Percentiles rank a stretch among this genome's conserved stretches.
phyloP scores from a whole-genome alignment of 1,139 yeast species.

The Pichia sp. region DNA sequence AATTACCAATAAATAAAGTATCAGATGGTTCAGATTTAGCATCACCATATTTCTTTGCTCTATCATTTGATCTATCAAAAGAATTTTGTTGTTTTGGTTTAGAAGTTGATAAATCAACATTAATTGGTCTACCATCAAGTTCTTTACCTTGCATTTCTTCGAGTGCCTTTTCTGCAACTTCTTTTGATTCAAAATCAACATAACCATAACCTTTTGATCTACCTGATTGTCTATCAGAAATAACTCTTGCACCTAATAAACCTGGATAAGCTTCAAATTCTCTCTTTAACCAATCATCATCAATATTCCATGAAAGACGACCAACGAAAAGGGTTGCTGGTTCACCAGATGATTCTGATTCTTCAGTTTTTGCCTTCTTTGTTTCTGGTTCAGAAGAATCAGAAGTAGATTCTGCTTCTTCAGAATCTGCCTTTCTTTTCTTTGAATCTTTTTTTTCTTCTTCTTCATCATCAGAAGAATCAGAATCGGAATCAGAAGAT shows the following conservation, averaged over 20 bases:
- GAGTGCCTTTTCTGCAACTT: conserved; percentile 84
- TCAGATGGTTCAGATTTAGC: conserved; percentile 87
- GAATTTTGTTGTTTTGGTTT: conserved; percentile 55
- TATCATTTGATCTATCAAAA: conserved; percentile 45
- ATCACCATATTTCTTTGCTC: conserved; percentile 89
- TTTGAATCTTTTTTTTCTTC: conserved; percentile 11
- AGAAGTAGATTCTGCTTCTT: conserved; percentile 20
- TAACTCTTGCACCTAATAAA: conserved; percentile 83
- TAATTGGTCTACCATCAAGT: conserved; percentile 94
- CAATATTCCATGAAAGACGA: conserved; percentile 94
- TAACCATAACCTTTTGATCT: conserved; percentile 97
- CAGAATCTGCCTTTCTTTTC: conserved; percentile 23
- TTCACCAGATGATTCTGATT: conserved; percentile 37
- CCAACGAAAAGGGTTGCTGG: conserved; percentile 94
- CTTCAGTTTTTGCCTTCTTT: conserved; percentile 31
- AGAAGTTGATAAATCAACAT: conserved; percentile 85
- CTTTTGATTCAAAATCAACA: conserved; percentile 80
- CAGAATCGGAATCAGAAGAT: conserved; percentile 16
- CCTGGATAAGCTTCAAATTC: conserved; percentile 85
- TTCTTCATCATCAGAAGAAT: conserved; percentile 28
- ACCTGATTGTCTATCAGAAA: conserved; percentile 87
- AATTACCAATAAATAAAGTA: conserved; percentile 92
- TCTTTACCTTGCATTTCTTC: conserved; percentile 84
- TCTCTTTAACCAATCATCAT: conserved; percentile 84
- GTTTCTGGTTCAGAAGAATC: conserved; percentile 35